Evolutionary conservation across 2,329 filamentous ascomycete species (phyloP).

Genomic region (Blastomyces percursus): DNA sequence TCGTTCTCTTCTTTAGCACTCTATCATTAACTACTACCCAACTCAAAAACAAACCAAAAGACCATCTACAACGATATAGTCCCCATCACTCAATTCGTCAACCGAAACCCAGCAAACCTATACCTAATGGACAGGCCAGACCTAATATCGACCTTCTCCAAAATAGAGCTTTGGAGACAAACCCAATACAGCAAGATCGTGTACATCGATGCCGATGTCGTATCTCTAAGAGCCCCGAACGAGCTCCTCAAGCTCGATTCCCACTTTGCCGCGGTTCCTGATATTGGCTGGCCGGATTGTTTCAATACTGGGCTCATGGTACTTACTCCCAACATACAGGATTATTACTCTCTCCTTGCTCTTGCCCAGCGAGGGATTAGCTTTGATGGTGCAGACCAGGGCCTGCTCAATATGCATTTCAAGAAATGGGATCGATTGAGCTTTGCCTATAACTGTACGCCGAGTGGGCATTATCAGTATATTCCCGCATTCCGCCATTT

Average conservation of each 20-base stretch:
- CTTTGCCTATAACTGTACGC: conserved; percentile 96
- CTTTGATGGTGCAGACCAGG: conserved; percentile 95
- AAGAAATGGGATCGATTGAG: conserved; percentile 74
- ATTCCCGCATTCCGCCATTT: conserved; percentile 90
- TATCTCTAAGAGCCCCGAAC: conserved; percentile 82
- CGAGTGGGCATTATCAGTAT: conserved; percentile 94
- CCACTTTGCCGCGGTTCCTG: conserved; percentile 63
- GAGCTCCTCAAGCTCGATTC: conserved; percentile 67
- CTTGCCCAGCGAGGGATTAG: conserved; percentile 80
- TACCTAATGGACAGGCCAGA: conserved; percentile 86
- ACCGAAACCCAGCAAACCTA: conserved; percentile 67
- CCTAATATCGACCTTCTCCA: conserved; percentile 86
- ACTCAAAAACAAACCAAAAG: conserved; percentile 35
- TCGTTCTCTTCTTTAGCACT: neutral
- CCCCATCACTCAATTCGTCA: conserved; percentile 68
- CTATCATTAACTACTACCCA: conserved; percentile 13
- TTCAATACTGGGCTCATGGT: conserved; percentile 99
- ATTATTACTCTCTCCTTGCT: conserved; percentile 73
- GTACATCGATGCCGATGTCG: conserved; percentile 87
- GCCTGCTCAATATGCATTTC: conserved; percentile 90
- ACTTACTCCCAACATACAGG: conserved; percentile 70
- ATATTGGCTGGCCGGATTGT: conserved; percentile 95
- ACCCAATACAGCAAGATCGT: conserved; percentile 84
- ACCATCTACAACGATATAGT: conserved; percentile 80
- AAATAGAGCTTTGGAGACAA: conserved; percentile 88